These are phyloP conservation scores for Tetrahymena malaccensis DNA, from an alignment of 73 alveolate species.

Conservation along the genomic window DNA sequence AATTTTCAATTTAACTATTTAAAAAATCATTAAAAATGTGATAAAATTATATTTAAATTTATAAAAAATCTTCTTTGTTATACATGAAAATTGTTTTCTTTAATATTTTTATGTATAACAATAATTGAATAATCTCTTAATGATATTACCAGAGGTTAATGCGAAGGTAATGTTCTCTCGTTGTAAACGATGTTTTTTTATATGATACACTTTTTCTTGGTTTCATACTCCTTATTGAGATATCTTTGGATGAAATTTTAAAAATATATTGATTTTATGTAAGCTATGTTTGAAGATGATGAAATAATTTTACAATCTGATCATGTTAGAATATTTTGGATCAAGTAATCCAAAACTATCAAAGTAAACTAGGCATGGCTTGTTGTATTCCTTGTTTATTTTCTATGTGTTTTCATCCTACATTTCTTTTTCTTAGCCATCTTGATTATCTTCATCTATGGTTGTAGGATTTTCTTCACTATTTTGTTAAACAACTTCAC, in stretches of 20 bases:
- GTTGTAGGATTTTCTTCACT: not conserved
- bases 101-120: too few species aligned
- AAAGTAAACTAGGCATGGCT: not conserved
- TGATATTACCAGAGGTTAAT: not conserved
- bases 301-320: not conserved
- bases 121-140: not conserved
- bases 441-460: not conserved
- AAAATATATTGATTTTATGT: not conserved
- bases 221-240: not conserved
- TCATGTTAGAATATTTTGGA: constrained; percentile 6
- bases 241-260: not conserved
- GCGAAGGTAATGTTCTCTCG: not conserved
- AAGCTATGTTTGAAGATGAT: too few species aligned
- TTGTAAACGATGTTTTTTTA: not conserved
- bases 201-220: not conserved
- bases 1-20: too few species aligned
- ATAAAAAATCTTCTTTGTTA: too few species aligned
- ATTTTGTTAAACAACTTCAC: not conserved
- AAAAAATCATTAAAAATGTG: too few species aligned
- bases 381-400: not conserved
- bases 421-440: not conserved
- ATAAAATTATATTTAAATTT: too few species aligned
- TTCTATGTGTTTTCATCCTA: not conserved
- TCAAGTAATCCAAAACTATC: constrained; percentile 35
- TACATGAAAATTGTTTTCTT: too few species aligned